Evolutionary conservation across 2,329 filamentous ascomycete species (phyloP), one percentile per base, ranked within the genome.

Genomic region (Fusarium sp.): DNA sequence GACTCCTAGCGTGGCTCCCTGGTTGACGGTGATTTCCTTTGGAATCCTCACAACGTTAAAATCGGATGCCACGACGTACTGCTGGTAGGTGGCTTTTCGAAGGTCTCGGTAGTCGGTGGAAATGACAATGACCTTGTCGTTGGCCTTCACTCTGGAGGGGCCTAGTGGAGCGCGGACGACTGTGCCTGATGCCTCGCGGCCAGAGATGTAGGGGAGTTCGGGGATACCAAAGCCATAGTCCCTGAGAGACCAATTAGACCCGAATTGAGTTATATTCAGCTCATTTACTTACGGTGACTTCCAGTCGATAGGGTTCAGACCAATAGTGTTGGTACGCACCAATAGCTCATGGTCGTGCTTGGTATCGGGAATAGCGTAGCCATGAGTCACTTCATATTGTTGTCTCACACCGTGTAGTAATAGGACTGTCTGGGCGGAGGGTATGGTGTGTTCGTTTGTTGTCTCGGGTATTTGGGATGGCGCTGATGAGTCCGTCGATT

Each of bases 301-400:
- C 91, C 91, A 94, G 79, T 94, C 93, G 65, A 95, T 93, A 0
- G 93, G 93, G 76, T 95, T 95, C 40, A 95, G 82, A 0, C 93
- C 93, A 75, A 94, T 91, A 14, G 89, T 89, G 40, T 88, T 84
- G 2, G 91, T 88, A 78, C 88, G 88, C n/a, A 94, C 87, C 6
- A 94, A 82, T 6, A 94, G 81, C 75, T 94, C 90, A 50, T 76
- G 70, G 7, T 76, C 76, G 9, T 83, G 80, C 14, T 70, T 68
- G 20, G 77, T 68, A 10, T 71, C 54, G 0, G 89, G 89, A 7
- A 90, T 80, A 2, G 81, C 78, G 76, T 89, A 84, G 7, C 84
- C 81, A 3, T 77, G 71, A 0, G 84, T 82, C 45, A 89, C 74
- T 22, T 84, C 78, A 70, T 91, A 91, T 60, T 84, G 84, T 71